phyloP scores from a whole-genome alignment of 2,329 filamentous ascomycete genomes.

The Pseudopithomyces chartarum region DNA sequence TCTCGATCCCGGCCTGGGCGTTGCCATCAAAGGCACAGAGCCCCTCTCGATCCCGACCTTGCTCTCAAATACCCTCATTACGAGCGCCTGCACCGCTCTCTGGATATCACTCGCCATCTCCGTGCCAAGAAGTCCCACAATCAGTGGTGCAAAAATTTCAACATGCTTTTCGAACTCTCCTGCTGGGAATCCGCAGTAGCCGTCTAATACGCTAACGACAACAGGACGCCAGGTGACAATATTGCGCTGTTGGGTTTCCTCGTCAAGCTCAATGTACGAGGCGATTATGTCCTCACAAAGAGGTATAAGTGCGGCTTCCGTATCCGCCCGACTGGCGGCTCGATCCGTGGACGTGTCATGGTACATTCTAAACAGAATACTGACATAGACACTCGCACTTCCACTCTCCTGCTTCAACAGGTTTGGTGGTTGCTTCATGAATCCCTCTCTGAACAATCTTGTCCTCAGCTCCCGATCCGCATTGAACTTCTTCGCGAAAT shows the following conservation, averaged over 20 bases:
- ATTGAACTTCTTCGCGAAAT: conserved; percentile 97
- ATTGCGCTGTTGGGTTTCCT: conserved; percentile 95
- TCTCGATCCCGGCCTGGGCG: not conserved
- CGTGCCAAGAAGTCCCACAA: conserved; percentile 79
- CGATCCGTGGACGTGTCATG: conserved; percentile 85
- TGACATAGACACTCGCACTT: conserved; percentile 90
- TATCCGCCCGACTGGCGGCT: conserved; percentile 76
- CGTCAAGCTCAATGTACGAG: conserved; percentile 83
- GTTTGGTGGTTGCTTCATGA: conserved; percentile 99
- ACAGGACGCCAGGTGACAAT: conserved; percentile 97
- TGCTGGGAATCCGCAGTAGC: conserved; percentile 81
- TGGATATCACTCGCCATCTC: conserved; percentile 83
- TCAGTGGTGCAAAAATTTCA: conserved; percentile 81
- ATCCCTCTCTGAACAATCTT: conserved; percentile 93
- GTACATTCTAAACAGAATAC: conserved; percentile 97
- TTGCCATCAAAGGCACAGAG: conserved; percentile 30
- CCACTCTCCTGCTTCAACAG: conserved; percentile 96
- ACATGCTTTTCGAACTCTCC: conserved; percentile 81
- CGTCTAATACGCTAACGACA: conserved; percentile 94
- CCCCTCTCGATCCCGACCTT: conserved; percentile 23
- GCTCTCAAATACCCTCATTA: conserved; percentile 79
- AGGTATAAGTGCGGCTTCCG: conserved; percentile 89
- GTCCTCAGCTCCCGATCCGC: conserved; percentile 95
- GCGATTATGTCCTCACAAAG: conserved; percentile 93
- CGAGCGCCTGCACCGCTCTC: conserved; percentile 73